These are phyloP conservation scores for Ophiostoma fasciatum DNA, from an alignment of 2,329 filamentous ascomycete species.

Conservation along the genomic window DNA sequence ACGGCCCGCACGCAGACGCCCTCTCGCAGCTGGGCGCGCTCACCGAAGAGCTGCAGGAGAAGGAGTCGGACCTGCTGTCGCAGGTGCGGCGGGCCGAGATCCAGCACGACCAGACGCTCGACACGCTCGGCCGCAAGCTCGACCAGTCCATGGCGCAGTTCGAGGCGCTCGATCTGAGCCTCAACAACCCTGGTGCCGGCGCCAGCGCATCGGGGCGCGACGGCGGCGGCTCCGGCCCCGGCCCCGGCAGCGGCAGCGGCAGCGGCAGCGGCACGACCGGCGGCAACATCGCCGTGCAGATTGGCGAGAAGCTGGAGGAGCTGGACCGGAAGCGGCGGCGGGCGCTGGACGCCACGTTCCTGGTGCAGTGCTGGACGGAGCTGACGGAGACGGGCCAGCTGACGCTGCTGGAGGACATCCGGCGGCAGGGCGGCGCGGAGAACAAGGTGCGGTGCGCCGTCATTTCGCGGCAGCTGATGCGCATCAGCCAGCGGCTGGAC, in stretches of 20 bases:
- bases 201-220: constrained; percentile 12
- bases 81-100: constrained; percentile 83
- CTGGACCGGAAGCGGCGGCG: constrained; percentile 81
- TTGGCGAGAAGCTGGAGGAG: constrained; percentile 86
- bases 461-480: constrained; percentile 83
- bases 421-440: constrained; percentile 70
- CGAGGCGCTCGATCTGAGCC: constrained; percentile 70
- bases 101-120: constrained; percentile 83
- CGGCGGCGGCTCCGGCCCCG: constrained; percentile 8
- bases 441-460: constrained; percentile 90
- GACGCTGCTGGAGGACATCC: constrained; percentile 74
- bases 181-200: constrained; percentile 52
- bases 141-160: constrained; percentile 88
- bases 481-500: constrained; percentile 85
- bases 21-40: constrained; percentile 54
- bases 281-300: constrained; percentile 85
- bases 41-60: constrained; percentile 72
- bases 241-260: constrained; percentile 14
- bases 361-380: constrained; percentile 94
- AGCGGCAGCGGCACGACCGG: constrained; percentile 26
- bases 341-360: constrained; percentile 83
- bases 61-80: constrained; percentile 80
- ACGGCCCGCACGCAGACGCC: constrained; percentile 30
- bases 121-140: constrained; percentile 74
- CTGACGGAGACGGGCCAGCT: constrained; percentile 82